phyloP scores from a whole-genome alignment of 2,329 filamentous ascomycete genomes.

The Pseudogymnoascus sp. region DNA sequence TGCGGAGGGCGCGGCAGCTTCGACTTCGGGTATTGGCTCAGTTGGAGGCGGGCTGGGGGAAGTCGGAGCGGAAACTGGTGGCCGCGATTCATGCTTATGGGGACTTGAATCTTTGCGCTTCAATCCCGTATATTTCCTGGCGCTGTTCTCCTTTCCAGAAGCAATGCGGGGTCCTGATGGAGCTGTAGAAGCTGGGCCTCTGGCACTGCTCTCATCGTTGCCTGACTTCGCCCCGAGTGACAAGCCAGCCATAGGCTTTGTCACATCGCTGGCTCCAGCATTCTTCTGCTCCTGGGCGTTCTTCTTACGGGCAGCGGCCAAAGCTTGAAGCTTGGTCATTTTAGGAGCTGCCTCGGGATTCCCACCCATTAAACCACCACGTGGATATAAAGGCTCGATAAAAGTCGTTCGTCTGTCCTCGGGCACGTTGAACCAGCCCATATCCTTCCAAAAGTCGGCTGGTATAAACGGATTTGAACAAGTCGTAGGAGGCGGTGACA shows the following conservation, averaged over 20 bases:
- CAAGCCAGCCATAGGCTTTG: slow-evolving; percentile 24
- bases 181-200: not conserved
- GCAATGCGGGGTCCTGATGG: not conserved
- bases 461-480: slow-evolving; percentile 34
- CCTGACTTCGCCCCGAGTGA: not conserved
- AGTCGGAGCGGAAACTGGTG: slow-evolving; percentile 11
- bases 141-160: slow-evolving; percentile 9
- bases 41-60: not conserved
- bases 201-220: not conserved
- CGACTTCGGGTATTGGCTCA: slow-evolving; percentile 17
- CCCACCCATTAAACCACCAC: slow-evolving; percentile 71
- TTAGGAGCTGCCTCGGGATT: slow-evolving; percentile 57
- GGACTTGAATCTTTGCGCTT: slow-evolving; percentile 29
- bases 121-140: slow-evolving; percentile 24
- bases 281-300: slow-evolving; percentile 60
- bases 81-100: slow-evolving; percentile 23
- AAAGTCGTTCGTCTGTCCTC: slow-evolving; percentile 57
- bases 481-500: slow-evolving; percentile 11
- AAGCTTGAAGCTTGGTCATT: slow-evolving; percentile 81
- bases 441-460: slow-evolving; percentile 68
- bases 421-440: slow-evolving; percentile 76
- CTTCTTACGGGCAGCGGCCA: slow-evolving; percentile 80
- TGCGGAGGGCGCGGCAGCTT: slow-evolving; percentile 31
- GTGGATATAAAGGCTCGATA: slow-evolving; percentile 49
- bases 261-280: slow-evolving; percentile 16